Conservation (phyloP, 225 moss, liverwort and hornwort species). For the Lunularia cruciata region DNA sequence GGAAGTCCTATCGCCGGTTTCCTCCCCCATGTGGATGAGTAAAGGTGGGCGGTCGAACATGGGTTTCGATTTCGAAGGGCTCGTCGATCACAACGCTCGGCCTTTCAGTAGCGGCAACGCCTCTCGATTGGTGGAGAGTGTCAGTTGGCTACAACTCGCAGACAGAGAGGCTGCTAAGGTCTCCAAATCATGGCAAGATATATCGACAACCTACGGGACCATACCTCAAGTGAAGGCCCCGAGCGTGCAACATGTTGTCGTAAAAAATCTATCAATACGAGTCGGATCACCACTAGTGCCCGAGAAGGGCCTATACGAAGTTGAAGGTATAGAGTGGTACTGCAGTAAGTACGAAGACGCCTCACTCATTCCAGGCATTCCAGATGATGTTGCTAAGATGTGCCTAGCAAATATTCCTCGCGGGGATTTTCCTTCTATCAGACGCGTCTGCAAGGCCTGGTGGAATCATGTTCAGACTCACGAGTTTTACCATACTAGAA, state of each 20-base stretch:
- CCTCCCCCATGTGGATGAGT: slow-evolving; percentile 39
- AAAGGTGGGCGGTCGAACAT: slow-evolving; percentile 32
- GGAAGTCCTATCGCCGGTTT: slow-evolving; percentile 31
- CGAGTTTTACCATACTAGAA: slow-evolving; percentile 42
- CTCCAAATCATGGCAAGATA: slow-evolving; percentile 34
- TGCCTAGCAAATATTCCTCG: slow-evolving; percentile 37
- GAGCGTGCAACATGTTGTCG: slow-evolving; percentile 22
- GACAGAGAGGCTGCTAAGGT: slow-evolving; percentile 29
- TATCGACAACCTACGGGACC: slow-evolving; percentile 9
- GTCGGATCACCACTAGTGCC: background rate
- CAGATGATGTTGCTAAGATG: slow-evolving; percentile 43
- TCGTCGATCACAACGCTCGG: slow-evolving; percentile 16
- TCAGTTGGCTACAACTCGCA: slow-evolving; percentile 34
- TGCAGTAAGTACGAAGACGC: slow-evolving; percentile 40
- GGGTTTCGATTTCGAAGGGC: slow-evolving; percentile 30
- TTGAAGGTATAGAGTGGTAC: slow-evolving; percentile 18
- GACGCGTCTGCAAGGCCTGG: slow-evolving; percentile 46
- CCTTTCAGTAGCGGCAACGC: slow-evolving; percentile 18
- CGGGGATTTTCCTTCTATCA: slow-evolving; percentile 39
- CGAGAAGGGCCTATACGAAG: background rate
- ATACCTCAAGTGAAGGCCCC: slow-evolving; percentile 15
- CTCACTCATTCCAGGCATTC: slow-evolving; percentile 44
- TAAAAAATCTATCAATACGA: slow-evolving; percentile 31
- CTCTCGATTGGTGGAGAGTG: slow-evolving; percentile 29
- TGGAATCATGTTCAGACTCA: slow-evolving; percentile 38